Conservation (phyloP, 164 flowering plant genomes). For the Nymphaea colorata region DNA sequence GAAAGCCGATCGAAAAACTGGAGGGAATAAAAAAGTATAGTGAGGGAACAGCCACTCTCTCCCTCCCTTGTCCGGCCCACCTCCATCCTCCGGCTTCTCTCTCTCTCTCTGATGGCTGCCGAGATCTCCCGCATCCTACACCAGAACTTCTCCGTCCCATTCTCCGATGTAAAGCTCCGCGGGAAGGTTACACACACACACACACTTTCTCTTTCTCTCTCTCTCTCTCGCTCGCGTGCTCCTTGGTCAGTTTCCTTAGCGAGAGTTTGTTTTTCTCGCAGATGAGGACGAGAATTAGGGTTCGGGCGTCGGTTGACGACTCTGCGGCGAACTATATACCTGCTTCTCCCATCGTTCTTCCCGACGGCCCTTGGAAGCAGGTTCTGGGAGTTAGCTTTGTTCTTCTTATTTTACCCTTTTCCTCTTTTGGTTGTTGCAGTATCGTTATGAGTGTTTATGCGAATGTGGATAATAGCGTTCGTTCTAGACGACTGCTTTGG, state of each 20-base stretch:
- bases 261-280: neutral
- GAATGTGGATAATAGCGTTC: too few relatives aligned
- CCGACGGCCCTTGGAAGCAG: constrained; percentile 89
- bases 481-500: too few relatives aligned
- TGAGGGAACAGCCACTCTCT: neutral
- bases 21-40: neutral
- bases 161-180: neutral
- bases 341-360: constrained; percentile 74
- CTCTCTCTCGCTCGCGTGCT: neutral
- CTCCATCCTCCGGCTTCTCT: neutral
- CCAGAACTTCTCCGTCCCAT: neutral
- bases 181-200: neutral
- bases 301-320: constrained; percentile 11
- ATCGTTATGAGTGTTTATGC: too few relatives aligned
- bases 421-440: neutral
- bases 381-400: constrained; percentile 14
- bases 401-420: neutral
- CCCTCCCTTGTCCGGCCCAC: neutral
- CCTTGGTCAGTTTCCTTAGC: neutral
- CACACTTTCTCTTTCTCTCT: neutral
- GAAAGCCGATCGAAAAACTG: neutral
- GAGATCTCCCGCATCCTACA: neutral
- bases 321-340: constrained; percentile 40
- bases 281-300: neutral
- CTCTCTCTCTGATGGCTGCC: neutral